Percentiles rank a stretch among this genome's conserved stretches.
These are phyloP conservation scores for Aureobasidium sp. DNA, from an alignment of 2,329 filamentous ascomycete species.

Conservation along the genomic window DNA sequence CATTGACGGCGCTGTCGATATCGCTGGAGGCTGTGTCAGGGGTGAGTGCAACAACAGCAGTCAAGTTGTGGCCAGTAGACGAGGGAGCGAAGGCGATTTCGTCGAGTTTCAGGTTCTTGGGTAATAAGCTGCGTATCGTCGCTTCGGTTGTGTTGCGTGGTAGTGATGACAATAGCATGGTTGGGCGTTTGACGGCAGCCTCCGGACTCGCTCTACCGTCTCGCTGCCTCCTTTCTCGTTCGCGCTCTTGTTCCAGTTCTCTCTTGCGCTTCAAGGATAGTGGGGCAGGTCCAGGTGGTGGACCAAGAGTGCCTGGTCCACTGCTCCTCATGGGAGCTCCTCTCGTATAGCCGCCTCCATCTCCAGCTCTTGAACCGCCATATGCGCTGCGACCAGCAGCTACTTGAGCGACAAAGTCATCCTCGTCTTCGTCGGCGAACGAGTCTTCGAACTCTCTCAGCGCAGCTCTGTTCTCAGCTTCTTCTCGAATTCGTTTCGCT, in stretches of 20 bases:
- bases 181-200: slow-evolving; percentile 29
- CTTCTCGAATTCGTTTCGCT: slow-evolving; percentile 75
- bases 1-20: slow-evolving; percentile 71
- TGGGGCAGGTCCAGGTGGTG: slow-evolving; percentile 27
- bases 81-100: slow-evolving; percentile 60
- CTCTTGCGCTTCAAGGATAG: slow-evolving; percentile 26
- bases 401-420: slow-evolving; percentile 9
- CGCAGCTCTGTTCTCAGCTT: slow-evolving; percentile 77
- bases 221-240: not conserved
- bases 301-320: slow-evolving; percentile 42
- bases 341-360: slow-evolving; percentile 14
- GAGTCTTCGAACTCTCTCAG: slow-evolving; percentile 83
- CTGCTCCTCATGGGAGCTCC: slow-evolving; percentile 33
- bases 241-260: slow-evolving; percentile 19
- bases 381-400: slow-evolving; percentile 24
- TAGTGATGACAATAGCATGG: slow-evolving; percentile 45
- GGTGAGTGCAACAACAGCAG: slow-evolving; percentile 73
- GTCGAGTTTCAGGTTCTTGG: slow-evolving; percentile 55
- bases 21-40: slow-evolving; percentile 75
- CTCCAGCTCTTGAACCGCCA: slow-evolving; percentile 13
- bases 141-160: slow-evolving; percentile 44
- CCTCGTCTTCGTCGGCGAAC: slow-evolving; percentile 49
- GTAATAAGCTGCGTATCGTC: slow-evolving; percentile 41
- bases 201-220: not conserved
- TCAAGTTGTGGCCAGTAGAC: slow-evolving; percentile 41